Evolutionary conservation across 2,329 filamentous ascomycete species (phyloP), one percentile per base, ranked within the genome.

Genomic region (Nothomitra cinnamomea): DNA sequence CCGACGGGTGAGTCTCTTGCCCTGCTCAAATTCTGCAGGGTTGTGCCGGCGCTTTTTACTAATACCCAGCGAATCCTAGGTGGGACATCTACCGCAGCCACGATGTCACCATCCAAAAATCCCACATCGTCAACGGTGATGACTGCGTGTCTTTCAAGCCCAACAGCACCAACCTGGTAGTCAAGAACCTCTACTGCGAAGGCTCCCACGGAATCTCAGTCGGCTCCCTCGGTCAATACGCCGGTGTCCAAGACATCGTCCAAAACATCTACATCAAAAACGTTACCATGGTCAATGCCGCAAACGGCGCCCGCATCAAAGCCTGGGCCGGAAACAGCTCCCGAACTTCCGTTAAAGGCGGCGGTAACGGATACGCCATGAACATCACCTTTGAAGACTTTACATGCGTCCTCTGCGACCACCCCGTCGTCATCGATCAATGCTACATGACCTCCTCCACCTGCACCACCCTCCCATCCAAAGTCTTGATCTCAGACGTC

Each of bases 351-450:
- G 10, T 10, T 10, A 32, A 32, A 10, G 28, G 28, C 28, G 73
- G 74, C 0, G 78, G 78, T 1, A 79, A 78, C 55, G 78, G 78
- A 7, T 79, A 73, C 53, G 76, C 81, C 57, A 70, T 75, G 58
- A 82, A 81, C 60, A 69, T 81, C 49, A 81, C 78, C 1, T 82
- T 79, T 64, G 70, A 76, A 62, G 76, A 80, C 63, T 74, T 81
- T 58, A 74, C 72, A 63, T 70, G 77, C 41, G 75, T 74, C 19
- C 76, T 77, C 57, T 78, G 76, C 19, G 77, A 80, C 57, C 71
- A 72, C 56, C 71, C 75, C 0, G 69, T 79, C 21, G 75, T 78
- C 36, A 65, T 82, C 6, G 78, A 81, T 59, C 77, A 77, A 25
- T 81, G 78, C 64, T 81, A 81, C 64, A 32, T 32, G 28, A 32